Conservation (phyloP, 164 flowering plant species). For the grape (Vitis vinifera) region DNA sequence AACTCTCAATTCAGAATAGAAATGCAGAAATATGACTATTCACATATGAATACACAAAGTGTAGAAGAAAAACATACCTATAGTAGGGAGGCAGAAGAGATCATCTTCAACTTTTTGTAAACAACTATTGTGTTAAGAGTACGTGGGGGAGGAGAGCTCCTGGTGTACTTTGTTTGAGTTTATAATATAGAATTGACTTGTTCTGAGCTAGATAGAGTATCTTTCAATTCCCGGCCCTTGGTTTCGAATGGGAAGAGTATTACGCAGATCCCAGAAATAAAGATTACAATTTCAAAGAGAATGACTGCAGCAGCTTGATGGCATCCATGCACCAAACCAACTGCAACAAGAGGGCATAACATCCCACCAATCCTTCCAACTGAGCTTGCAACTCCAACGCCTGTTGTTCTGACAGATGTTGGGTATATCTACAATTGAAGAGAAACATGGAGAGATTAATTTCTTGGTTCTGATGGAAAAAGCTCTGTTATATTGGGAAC, state of each 20-base stretch:
- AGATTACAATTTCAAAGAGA: constrained; percentile 52
- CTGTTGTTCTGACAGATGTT: constrained; percentile 69
- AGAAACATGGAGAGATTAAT: not conserved
- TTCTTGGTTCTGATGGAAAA: no score
- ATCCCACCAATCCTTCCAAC: constrained; percentile 85
- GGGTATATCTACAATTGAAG: constrained; percentile 66
- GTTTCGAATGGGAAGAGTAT: constrained; percentile 75
- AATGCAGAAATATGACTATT: no score
- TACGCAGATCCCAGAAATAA: constrained; percentile 58
- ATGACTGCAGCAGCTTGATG: constrained; percentile 63
- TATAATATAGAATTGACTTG: not conserved
- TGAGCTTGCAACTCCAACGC: constrained; percentile 67
- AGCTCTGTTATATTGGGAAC: no score
- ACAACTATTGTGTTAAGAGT: no score
- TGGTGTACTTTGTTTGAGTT: not conserved
- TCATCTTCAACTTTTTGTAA: no score
- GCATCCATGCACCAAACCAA: constrained; percentile 65
- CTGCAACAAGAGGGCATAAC: constrained; percentile 85
- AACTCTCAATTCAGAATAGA: no score
- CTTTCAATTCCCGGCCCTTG: constrained; percentile 55
- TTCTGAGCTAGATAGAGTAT: constrained; percentile 27
- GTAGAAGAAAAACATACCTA: no score
- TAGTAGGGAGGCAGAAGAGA: no score
- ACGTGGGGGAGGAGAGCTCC: not conserved
- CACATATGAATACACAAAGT: no score